Evolutionary conservation across 257 asterid species (phyloP).

Genomic region (Solanum dulcamara): DNA sequence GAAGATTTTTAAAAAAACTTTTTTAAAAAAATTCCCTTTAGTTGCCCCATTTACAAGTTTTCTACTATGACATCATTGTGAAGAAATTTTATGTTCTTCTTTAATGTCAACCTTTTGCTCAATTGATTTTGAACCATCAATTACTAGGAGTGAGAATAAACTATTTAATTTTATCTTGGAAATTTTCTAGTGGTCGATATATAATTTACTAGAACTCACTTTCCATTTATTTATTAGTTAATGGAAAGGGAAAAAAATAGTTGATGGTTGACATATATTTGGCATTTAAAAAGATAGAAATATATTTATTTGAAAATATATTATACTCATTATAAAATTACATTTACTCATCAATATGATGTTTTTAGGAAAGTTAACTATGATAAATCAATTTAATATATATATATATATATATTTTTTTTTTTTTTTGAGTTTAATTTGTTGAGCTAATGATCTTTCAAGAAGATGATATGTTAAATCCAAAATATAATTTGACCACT

Average conservation of each 20-base stretch:
- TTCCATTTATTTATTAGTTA: background rate
- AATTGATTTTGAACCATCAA: constrained; percentile 25
- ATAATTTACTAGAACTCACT: background rate
- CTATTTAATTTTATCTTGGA: background rate
- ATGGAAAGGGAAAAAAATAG: background rate
- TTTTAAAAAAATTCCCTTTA: background rate
- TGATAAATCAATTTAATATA: background rate
- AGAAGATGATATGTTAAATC: background rate
- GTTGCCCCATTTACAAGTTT: background rate
- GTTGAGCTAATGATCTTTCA: background rate
- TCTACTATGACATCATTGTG: constrained; percentile 8
- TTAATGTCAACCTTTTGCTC: constrained; percentile 5
- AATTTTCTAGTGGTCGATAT: background rate
- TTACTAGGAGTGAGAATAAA: constrained; percentile 15
- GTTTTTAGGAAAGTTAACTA: background rate
- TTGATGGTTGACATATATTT: background rate
- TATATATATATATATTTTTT: background rate
- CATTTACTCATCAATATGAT: background rate
- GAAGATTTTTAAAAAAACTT: background rate
- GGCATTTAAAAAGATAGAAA: background rate
- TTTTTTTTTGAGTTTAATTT: background rate
- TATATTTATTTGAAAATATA: background rate
- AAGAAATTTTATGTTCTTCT: constrained; percentile 1
- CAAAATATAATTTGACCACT: background rate
- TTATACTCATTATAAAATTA: background rate